Evolutionary conservation across 805 yeast genomes (phyloP).

Genomic region (Cyberlindnera saturnus): DNA sequence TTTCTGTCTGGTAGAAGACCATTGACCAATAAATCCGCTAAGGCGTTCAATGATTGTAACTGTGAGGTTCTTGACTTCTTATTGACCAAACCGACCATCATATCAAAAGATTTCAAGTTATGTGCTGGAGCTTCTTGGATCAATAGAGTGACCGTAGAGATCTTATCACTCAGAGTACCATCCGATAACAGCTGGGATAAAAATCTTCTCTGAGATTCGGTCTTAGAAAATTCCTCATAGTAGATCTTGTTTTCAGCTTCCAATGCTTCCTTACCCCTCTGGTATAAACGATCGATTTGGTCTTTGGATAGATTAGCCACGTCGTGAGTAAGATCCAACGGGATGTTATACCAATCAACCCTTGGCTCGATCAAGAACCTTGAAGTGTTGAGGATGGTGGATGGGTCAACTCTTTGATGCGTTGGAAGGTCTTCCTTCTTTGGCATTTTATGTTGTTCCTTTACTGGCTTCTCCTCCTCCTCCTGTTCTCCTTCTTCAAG

Average conservation of each 20-base stretch:
- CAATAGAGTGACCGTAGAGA: conserved; percentile 86
- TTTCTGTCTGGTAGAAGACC: conserved; percentile 87
- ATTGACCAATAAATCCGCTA: conserved; percentile 79
- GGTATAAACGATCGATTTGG: conserved; percentile 54
- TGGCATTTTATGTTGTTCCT: conserved; percentile 19
- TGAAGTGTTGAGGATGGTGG: conserved; percentile 44
- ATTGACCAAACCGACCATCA: conserved; percentile 68
- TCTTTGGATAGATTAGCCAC: conserved; percentile 33
- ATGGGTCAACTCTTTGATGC: conserved; percentile 26
- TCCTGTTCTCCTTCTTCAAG: conserved; percentile 28
- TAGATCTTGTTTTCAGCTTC: conserved; percentile 68
- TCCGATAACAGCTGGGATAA: conserved; percentile 79
- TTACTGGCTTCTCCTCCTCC: conserved; percentile 26
- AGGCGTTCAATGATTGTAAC: conserved; percentile 80
- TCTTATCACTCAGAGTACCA: conserved; percentile 94
- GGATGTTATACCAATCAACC: conserved; percentile 72
- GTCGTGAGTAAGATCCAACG: conserved; percentile 28
- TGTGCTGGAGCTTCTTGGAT: conserved; percentile 95
- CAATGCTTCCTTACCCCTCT: conserved; percentile 59
- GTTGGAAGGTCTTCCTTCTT: conserved; percentile 19
- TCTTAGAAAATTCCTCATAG: conserved; percentile 65
- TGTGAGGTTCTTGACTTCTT: conserved; percentile 94
- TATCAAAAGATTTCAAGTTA: conserved; percentile 77
- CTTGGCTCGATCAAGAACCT: conserved; percentile 55
- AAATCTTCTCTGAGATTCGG: conserved; percentile 79